These are phyloP conservation scores for Ceriops decandra DNA, from an alignment of 345 rosid species.

Conservation along the genomic window DNA sequence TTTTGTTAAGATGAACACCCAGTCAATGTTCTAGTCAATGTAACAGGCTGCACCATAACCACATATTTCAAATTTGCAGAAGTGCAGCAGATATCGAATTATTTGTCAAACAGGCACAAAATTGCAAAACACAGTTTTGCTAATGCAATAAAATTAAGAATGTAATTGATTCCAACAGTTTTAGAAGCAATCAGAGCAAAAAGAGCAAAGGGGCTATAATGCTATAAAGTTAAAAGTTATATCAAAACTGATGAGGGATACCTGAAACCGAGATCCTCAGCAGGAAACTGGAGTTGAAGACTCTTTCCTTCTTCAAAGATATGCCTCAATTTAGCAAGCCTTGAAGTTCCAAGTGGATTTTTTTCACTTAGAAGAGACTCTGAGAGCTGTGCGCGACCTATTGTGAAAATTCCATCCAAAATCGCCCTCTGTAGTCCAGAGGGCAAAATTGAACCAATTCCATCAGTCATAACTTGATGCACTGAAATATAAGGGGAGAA, in stretches of 20 bases:
- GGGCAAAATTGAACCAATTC: constrained; percentile 65
- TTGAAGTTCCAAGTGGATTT: constrained; percentile 70
- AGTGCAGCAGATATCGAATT: no score
- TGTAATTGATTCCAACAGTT: neutral
- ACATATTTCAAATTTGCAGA: no score
- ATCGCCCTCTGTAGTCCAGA: constrained; percentile 61
- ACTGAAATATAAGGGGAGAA: constrained; percentile 39
- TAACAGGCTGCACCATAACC: no score
- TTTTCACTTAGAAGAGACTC: constrained; percentile 61
- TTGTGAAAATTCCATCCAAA: constrained; percentile 66
- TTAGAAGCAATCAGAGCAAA: neutral
- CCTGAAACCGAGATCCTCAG: constrained; percentile 99
- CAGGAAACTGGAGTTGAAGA: constrained; percentile 95
- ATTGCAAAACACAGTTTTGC: neutral
- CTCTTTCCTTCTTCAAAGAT: constrained; percentile 88
- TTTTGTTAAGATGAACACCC: neutral
- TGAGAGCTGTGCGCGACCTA: constrained; percentile 91
- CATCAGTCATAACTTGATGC: constrained; percentile 52
- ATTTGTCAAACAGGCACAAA: neutral
- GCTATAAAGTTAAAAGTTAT: neutral
- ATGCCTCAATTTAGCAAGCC: constrained; percentile 63
- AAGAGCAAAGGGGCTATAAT: constrained; percentile 1
- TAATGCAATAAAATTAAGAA: neutral
- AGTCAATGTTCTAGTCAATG: no score
- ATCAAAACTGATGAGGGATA: constrained; percentile 21